Evolutionary conservation across 495 filamentous ascomycete species (phyloP).

Genomic region (Hypoxylon intermedium): DNA sequence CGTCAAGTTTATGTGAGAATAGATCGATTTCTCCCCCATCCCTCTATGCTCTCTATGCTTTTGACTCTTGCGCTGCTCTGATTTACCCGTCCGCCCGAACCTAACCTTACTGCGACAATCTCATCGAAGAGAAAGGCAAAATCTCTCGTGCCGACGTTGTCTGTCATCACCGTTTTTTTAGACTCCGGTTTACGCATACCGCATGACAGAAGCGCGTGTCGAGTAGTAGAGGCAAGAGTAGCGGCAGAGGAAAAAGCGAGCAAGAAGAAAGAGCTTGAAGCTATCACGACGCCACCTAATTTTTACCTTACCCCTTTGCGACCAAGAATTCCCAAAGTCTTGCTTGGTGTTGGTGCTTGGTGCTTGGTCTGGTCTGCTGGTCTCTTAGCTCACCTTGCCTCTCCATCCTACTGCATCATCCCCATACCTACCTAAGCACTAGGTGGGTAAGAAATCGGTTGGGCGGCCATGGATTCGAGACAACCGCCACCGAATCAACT

Average conservation of each 20-base stretch:
- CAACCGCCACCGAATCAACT: slow-evolving; percentile 44
- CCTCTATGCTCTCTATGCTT: slow-evolving; percentile 2
- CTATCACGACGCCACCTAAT: not conserved
- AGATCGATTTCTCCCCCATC: slow-evolving; percentile 18
- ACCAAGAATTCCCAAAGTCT: slow-evolving; percentile 17
- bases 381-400: slow-evolving; percentile 14
- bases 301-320: slow-evolving; percentile 4
- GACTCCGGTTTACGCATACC: not conserved
- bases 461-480: slow-evolving; percentile 37
- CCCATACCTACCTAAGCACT: slow-evolving; percentile 28
- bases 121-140: slow-evolving; percentile 5
- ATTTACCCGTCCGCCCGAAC: slow-evolving; percentile 29
- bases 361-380: not conserved
- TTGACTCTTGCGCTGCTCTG: slow-evolving; percentile 31
- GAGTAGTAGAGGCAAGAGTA: slow-evolving; percentile 4
- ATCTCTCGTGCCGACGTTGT: slow-evolving; percentile 17
- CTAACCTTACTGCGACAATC: slow-evolving; percentile 20
- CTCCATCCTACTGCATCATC: slow-evolving; percentile 18
- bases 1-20: slow-evolving; percentile 19
- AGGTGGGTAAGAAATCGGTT: slow-evolving; percentile 25
- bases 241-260: slow-evolving; percentile 1
- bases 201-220: slow-evolving; percentile 20
- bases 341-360: slow-evolving; percentile 2
- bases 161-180: slow-evolving; percentile 3
- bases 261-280: slow-evolving; percentile 3